Percentiles rank a stretch among this genome's conserved stretches.
These are phyloP conservation scores for Pseudocercospora fijiensis DNA, from an alignment of 2,329 filamentous ascomycete genomes.

Conservation along the genomic window DNA sequence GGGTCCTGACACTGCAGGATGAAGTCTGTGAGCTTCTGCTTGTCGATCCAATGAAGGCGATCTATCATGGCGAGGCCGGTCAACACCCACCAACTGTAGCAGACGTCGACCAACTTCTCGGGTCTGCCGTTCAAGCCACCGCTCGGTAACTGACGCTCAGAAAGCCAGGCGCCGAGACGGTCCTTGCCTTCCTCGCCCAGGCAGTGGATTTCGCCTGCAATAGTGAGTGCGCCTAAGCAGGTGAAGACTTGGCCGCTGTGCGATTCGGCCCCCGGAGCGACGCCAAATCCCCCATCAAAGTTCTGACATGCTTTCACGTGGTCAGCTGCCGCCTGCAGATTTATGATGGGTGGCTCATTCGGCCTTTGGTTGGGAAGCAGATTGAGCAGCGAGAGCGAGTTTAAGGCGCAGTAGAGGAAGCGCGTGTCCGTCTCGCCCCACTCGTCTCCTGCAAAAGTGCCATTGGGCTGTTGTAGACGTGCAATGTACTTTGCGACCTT, in stretches of 20 bases:
- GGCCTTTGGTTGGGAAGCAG: conserved; percentile 54
- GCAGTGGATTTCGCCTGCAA: conserved; percentile 72
- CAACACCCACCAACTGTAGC: conserved; percentile 98
- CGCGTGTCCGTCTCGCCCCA: conserved; percentile 96
- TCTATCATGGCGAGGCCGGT: conserved; percentile 88
- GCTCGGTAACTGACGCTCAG: conserved; percentile 82
- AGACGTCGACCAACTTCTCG: conserved; percentile 94
- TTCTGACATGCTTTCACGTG: conserved; percentile 84
- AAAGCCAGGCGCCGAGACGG: conserved; percentile 83
- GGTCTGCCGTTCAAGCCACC: conserved; percentile 92
- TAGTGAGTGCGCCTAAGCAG: conserved; percentile 81
- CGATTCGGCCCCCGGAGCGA: conserved; percentile 85
- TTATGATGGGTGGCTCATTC: conserved; percentile 53
- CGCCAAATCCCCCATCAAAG: conserved; percentile 91
- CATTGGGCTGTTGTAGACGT: conserved; percentile 72
- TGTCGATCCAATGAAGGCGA: conserved; percentile 89
- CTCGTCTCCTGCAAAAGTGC: conserved; percentile 89
- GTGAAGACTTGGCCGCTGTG: conserved; percentile 96
- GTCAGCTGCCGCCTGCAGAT: conserved; percentile 75
- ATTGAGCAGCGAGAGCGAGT: conserved; percentile 80
- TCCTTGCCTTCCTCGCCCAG: conserved; percentile 69
- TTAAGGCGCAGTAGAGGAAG: conserved; percentile 87
- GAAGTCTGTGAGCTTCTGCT: conserved; percentile 72
- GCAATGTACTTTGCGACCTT: conserved; percentile 81
- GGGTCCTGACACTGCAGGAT: conserved; percentile 87